Conservation (phyloP, 1,284 basidiomycete genomes). For the Ustilago trichophora region DNA sequence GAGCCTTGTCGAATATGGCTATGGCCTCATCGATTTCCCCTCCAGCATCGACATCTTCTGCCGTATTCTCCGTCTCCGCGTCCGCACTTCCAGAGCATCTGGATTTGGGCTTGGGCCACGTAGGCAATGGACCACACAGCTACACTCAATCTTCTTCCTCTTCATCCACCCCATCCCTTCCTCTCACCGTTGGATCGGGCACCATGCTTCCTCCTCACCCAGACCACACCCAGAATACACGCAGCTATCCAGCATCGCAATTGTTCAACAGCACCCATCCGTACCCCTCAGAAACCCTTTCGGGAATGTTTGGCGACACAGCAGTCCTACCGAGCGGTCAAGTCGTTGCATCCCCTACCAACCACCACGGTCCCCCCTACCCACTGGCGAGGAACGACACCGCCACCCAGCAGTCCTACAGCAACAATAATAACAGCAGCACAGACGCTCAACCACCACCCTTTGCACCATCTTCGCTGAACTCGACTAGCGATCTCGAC, state of each 20-base stretch:
- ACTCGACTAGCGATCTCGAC: slow-evolving; percentile 2
- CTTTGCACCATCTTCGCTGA: not conserved
- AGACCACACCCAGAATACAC: not conserved
- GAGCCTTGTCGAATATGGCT: slow-evolving; percentile 11
- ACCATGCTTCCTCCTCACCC: not conserved
- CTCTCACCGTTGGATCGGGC: not conserved
- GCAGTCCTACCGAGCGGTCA: not conserved
- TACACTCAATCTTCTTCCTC: not conserved
- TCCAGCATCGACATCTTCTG: slow-evolving; percentile 2
- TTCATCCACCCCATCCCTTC: slow-evolving; percentile 5
- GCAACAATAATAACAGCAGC: not conserved
- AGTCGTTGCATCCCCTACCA: not conserved
- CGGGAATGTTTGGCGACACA: too few relatives aligned
- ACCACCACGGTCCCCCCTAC: not conserved
- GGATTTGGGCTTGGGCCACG: not conserved
- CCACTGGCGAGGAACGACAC: slow-evolving; percentile 4
- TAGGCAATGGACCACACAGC: not conserved
- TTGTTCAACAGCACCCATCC: too few relatives aligned
- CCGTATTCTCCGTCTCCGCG: slow-evolving; percentile 12
- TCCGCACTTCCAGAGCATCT: slow-evolving; percentile 11
- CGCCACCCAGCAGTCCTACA: slow-evolving; percentile 8
- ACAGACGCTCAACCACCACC: not conserved
- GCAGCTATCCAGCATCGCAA: too few relatives aligned
- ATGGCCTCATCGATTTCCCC: slow-evolving; percentile 22
- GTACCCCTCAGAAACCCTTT: too few relatives aligned